Conservation (phyloP, 1,284 basidiomycete species). For the Amylostereum areolatum region DNA sequence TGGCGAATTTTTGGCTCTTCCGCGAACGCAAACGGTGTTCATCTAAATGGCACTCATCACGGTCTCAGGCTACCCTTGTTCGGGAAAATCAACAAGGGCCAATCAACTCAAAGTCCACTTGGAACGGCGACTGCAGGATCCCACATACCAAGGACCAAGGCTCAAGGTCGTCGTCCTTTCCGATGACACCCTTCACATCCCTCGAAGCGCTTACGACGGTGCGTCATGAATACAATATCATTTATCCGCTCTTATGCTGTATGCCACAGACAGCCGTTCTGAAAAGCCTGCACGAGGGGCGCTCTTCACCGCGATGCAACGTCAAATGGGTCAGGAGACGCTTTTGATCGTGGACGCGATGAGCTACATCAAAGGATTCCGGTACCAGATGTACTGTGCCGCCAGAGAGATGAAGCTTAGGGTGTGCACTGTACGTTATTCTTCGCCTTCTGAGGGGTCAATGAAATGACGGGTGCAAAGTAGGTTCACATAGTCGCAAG, state of each 20-base stretch:
- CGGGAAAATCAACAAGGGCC: slow-evolving; percentile 80
- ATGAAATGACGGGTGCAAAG: slow-evolving; percentile 13
- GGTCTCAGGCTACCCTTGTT: slow-evolving; percentile 84
- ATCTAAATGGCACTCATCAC: slow-evolving; percentile 97
- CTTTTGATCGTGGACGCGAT: slow-evolving; percentile 88
- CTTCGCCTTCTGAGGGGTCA: background rate
- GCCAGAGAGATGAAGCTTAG: slow-evolving; percentile 84
- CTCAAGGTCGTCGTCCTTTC: slow-evolving; percentile 66
- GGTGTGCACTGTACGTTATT: slow-evolving; percentile 75
- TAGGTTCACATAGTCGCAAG: slow-evolving; percentile 77
- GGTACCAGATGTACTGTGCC: slow-evolving; percentile 97
- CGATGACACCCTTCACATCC: slow-evolving; percentile 69
- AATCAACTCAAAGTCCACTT: slow-evolving; percentile 61
- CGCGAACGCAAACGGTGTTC: too few relatives aligned
- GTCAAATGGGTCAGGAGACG: slow-evolving; percentile 66
- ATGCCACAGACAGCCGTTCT: slow-evolving; percentile 58
- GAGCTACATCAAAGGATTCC: slow-evolving; percentile 97
- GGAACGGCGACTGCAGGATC: slow-evolving; percentile 44
- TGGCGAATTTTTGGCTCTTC: too few relatives aligned
- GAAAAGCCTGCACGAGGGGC: slow-evolving; percentile 89
- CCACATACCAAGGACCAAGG: slow-evolving; percentile 45
- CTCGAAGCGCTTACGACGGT: slow-evolving; percentile 74
- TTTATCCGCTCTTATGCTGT: background rate
- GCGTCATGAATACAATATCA: slow-evolving; percentile 18
- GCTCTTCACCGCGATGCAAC: slow-evolving; percentile 82